These are phyloP conservation scores for Platanthera guangdongensis DNA, from an alignment of 106 monocot genomes.

Conservation along the genomic window DNA sequence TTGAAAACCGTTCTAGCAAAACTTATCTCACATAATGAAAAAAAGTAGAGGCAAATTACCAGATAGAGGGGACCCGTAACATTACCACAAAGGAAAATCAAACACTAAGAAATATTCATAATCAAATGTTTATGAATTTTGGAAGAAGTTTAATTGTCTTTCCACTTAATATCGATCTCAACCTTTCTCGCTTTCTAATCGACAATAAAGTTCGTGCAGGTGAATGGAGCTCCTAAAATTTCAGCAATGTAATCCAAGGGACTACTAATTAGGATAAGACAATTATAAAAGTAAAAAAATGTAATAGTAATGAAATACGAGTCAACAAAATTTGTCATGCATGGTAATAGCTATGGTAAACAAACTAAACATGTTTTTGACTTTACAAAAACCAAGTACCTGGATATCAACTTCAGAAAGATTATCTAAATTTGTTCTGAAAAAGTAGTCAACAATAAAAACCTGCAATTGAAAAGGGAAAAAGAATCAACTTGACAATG, in stretches of 20 bases:
- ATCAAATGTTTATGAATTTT: background rate
- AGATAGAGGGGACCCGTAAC: too few species aligned
- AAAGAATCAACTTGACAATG: background rate
- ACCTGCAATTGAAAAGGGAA: conserved; percentile 37
- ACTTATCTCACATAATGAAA: too few species aligned
- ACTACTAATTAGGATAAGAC: background rate
- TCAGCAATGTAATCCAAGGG: background rate
- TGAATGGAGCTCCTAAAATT: background rate
- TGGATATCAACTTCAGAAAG: conserved; percentile 58
- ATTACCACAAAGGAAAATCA: too few species aligned
- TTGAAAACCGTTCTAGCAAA: too few species aligned
- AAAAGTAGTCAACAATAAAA: conserved; percentile 86
- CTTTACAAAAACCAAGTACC: conserved; percentile 31
- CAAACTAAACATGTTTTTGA: background rate
- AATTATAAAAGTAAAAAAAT: background rate
- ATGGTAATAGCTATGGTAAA: background rate
- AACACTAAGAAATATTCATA: background rate
- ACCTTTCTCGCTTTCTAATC: background rate
- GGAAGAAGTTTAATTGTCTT: background rate
- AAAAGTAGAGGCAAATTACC: too few species aligned
- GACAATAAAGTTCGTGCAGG: background rate
- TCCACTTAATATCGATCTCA: background rate
- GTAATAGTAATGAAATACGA: background rate
- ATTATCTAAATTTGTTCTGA: conserved; percentile 56
- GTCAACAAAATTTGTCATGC: background rate